Base-by-base conservation (phyloP, 768 basidiomycete species). In the Pulveroboletus sp. region DNA sequence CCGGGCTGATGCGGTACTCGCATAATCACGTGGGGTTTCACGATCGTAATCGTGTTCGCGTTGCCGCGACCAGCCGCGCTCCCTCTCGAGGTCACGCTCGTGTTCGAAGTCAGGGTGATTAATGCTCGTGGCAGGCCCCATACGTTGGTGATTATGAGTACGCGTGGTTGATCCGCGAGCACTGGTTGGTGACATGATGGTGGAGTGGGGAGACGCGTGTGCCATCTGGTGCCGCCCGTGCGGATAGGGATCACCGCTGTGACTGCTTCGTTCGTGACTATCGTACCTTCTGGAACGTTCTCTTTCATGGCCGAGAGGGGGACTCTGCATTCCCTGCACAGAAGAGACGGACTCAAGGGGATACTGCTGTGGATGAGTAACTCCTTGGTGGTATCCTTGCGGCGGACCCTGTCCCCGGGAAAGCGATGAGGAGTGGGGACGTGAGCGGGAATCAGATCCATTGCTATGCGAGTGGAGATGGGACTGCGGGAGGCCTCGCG, bases 111-210 rank as follows among this genome's bases (percentile, higher is more conserved):
- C 71, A 31, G 67, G 63, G 55, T 67, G 62, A 59, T 75, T 77
- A 40, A 83, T 72, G 56, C 76, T 80, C 22, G 80, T 73, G 4
- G 75, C 82, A 34, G 83, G 82, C 7, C 83, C 84, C 58, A 83
- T 61, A 47, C 83, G 81, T 64, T 85, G 85, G 66, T 86, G 85
- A 51, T 73, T 74, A 63, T 86, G 86, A 40, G 75, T 64, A 58
- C 77, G 76, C 52, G 68, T 53, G 46, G 71, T 62, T 52, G 62
- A 63, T 60, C 65, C 63, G 58, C 68, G 67, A 54, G 63, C 49
- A 42, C 56, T 58, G n/a, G 69, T 65, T 26, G 74, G 70, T 40
- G 66, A 67, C 53, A 65, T 37, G 51, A 68, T 43, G 42, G 71
- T 64, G 5, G 69, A 63, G 16, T 73, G 64, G 26, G 66, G 62